Evolutionary conservation across 1,284 basidiomycete genomes (phyloP), one percentile per base, ranked within the genome.

Genomic region (Fomitiporia mediterranea): DNA sequence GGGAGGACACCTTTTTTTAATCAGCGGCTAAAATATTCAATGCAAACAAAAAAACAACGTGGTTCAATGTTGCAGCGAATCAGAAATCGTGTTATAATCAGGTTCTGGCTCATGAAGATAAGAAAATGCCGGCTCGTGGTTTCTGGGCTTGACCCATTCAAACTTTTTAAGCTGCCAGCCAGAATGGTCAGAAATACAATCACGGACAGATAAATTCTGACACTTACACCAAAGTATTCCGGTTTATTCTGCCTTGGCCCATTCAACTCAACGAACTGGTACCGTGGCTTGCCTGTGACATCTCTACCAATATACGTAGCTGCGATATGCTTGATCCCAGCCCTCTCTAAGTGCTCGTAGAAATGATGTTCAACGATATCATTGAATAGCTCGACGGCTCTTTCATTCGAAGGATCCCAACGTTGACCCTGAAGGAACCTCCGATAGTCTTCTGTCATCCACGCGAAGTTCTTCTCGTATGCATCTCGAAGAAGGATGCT

Each of bases 281-380:
- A n/a, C 11, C 25, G 32, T 17, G 51, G 52, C 17, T 32, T 30
- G n/a, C 35, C 30, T 9, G 44, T 42, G 25, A 42, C 47, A n/a
- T 58, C 44, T 15, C 19, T 9, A 17, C 40, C 51, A 27, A 27
- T 21, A 30, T n/a, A 38, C 9, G 23, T 15, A n/a, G 21, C 30
- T 6, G 39, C 52, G 4, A 58, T 38, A 37, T 42, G 47, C 27
- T 34, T 44, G n/a, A 58, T 40, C 9, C 52, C 52, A 43, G n/a
- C 35, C 25, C 38, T 32, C 21, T 35, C 38, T 9, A 58, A 34
- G 39, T 58, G 56, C 15, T 48, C 39, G 28, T 42, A 54, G 44
- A 53, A 58, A 30, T 58, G 56, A 6, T 21, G 13, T 37, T 58
- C 56, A 23, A 58, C 56, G n/a, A 58, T 58, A 40, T 54, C 52